Evolutionary conservation across 2,329 filamentous ascomycete species (phyloP), one percentile per base, ranked within the genome.

Genomic region (Botrytis paeoniae): DNA sequence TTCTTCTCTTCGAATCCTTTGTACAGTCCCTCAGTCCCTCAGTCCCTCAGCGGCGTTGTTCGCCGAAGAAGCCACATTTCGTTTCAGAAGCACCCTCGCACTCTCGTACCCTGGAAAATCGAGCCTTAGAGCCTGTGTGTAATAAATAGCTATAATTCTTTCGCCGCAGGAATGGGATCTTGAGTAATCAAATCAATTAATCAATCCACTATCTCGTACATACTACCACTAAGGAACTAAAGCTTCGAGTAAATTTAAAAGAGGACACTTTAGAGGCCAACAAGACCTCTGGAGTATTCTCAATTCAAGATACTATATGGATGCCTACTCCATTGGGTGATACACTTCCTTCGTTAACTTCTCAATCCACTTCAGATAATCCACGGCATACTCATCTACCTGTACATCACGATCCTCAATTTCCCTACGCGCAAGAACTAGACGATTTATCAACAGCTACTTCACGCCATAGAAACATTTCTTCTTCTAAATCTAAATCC

Each of bases 311-410:
- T 73, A 80, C 73, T 78, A 81, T 77, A 83, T 85, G 81, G 79
- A 84, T 84, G 83, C 81, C 82, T 81, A 80, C 80, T 75, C 80
- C 81, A 75, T 76, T 81, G 75, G 79, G 78, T 78, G 78, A 82
- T 74, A 79, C 80, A 75, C 76, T 82, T 75, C 79, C 80, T 80
- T 78, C 78, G 73, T 73, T 78, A 54, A 73, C 75, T 60, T 59
- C 75, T 51, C 76, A 76, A 71, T 77, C 78, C 72, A 64, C 73
- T 69, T 76, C 75, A 73, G 61, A 73, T 60, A 60, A 73, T 63
- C 72, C 72, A 37, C 63, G 77, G 54, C 77, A 72, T 59, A 73
- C 75, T 37, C 75, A 75, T 62, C 75, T 80, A 20, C 79, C 79
- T 7, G 64, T 78, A 35, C 79, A 81, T 73, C 77, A 79, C 78